These are phyloP conservation scores for Curvularia spicifera DNA, from an alignment of 2,329 filamentous ascomycete genomes.

Conservation along the genomic window DNA sequence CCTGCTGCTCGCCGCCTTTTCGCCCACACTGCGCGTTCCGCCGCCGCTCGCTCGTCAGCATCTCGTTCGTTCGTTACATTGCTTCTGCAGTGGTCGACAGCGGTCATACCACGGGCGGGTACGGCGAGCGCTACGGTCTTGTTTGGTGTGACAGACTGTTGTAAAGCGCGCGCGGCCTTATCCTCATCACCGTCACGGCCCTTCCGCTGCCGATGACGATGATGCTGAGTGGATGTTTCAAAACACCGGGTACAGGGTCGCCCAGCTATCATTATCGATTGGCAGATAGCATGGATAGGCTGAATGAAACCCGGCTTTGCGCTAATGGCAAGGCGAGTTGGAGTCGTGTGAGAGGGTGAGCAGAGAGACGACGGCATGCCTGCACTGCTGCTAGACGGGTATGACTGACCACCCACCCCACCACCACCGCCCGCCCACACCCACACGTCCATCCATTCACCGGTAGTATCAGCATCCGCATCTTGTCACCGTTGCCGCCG, in stretches of 20 bases:
- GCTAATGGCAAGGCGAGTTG: conserved; percentile 26
- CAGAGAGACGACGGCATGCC: not conserved
- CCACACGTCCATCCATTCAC: conserved; percentile 7
- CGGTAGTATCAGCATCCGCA: conserved; percentile 13
- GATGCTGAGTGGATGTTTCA: conserved; percentile 43
- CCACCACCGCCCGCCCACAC: not conserved
- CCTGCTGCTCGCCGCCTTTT: not conserved
- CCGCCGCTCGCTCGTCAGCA: no score
- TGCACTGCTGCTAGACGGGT: not conserved
- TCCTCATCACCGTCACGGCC: conserved; percentile 28
- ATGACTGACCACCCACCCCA: not conserved
- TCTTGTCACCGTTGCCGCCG: conserved; percentile 6
- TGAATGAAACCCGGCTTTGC: conserved; percentile 31
- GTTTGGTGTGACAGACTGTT: conserved; percentile 32
- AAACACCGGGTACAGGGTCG: conserved; percentile 43
- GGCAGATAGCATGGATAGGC: conserved; percentile 43
- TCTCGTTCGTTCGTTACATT: conserved; percentile 5
- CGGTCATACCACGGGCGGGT: conserved; percentile 37
- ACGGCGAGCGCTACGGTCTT: conserved; percentile 29
- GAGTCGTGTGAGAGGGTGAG: conserved; percentile 8
- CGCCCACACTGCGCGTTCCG: not conserved
- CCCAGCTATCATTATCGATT: conserved; percentile 50
- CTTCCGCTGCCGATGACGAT: conserved; percentile 24
- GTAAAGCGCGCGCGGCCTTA: not conserved
- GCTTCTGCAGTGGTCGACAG: conserved; percentile 26